Evolutionary conservation across 176 grass and related monocot genomes (phyloP).

Genomic region (Zizania latifolia): DNA sequence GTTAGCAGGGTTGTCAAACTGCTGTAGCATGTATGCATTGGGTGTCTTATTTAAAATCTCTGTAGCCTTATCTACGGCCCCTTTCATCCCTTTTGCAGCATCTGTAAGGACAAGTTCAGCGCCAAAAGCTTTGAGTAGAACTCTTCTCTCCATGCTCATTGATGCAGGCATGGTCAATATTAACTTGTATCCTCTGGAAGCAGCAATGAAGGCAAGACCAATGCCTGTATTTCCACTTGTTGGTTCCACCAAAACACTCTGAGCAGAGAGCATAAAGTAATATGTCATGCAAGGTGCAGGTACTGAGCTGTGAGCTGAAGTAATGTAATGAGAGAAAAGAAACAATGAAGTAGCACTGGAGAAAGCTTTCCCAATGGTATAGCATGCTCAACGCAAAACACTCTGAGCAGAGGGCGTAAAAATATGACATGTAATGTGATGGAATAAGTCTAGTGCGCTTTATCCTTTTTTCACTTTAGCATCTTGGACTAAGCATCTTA

Average conservation of each 20-base stretch:
- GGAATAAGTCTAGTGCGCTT: too few species aligned
- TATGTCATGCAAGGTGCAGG: neutral
- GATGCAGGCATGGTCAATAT: constrained; percentile 90
- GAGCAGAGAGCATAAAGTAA: neutral
- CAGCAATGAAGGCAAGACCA: constrained; percentile 94
- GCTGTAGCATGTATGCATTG: constrained; percentile 83
- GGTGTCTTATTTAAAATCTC: constrained; percentile 85
- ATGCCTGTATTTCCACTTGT: constrained; percentile 97
- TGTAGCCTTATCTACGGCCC: constrained; percentile 80
- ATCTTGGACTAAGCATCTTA: too few species aligned
- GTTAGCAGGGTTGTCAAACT: constrained; percentile 96
- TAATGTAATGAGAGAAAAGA: neutral
- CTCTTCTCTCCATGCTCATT: constrained; percentile 94
- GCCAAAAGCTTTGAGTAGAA: constrained; percentile 87
- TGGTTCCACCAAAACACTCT: constrained; percentile 86
- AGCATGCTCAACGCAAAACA: too few species aligned
- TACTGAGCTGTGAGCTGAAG: neutral
- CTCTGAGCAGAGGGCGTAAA: too few species aligned
- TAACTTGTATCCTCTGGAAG: constrained; percentile 83
- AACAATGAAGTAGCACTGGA: neutral
- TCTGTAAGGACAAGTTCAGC: constrained; percentile 88
- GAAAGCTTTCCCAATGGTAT: neutral
- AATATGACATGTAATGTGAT: too few species aligned
- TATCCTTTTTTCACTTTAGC: too few species aligned
- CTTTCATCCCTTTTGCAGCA: constrained; percentile 92